Evolutionary conservation across 2,329 filamentous ascomycete species (phyloP), one percentile per base, ranked within the genome.

Genomic region (Talaromyces rugulosus): DNA sequence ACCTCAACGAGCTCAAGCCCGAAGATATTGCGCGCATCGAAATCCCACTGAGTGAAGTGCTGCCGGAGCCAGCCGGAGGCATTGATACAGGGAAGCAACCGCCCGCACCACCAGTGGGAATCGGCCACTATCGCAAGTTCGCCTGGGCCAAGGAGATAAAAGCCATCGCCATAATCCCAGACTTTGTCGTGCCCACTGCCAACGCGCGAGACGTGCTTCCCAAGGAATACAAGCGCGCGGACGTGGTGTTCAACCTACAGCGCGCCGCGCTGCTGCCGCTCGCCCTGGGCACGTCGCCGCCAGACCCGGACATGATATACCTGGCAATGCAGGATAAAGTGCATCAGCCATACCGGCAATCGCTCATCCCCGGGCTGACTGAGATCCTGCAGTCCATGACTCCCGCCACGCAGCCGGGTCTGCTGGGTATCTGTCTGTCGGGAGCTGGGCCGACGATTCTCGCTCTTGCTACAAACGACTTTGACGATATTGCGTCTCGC

Each of bases 261-360:
- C 86, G 95, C 67, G 91, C 96, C 75, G 93, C 94, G 2, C 84
- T 99, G 56, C 85, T 99, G 12, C 93, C 94, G 34, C 91, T 92
- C 11, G 93, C 93, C 0, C 84, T 99, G 53, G 92, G 93, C 66
- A 89, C 92, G 74, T 94, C 90, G 7, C 94, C 95, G 9, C 94
- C 93, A 1, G 90, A 97, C 72, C 89, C 95, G 27, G 89, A 96
- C 70, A 89, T 96, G 77, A 99, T 99, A 75, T 96, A 96, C 80
- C 87, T 96, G 55, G 94, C 93, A 54, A 99, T 99, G 95, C 95
- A 98, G 79, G 95, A 99, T 81, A 96, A 93, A 78, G 87, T 99
- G 64, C 95, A 99, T 80, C 95, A 99, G 78, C 95, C 92, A 51
- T 98, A 99, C 81, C 89, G 95, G 59, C 89, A 95, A 78, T 89